These are phyloP conservation scores for Colletotrichum orbiculare DNA, from an alignment of 2,329 filamentous ascomycete genomes.

Conservation along the genomic window DNA sequence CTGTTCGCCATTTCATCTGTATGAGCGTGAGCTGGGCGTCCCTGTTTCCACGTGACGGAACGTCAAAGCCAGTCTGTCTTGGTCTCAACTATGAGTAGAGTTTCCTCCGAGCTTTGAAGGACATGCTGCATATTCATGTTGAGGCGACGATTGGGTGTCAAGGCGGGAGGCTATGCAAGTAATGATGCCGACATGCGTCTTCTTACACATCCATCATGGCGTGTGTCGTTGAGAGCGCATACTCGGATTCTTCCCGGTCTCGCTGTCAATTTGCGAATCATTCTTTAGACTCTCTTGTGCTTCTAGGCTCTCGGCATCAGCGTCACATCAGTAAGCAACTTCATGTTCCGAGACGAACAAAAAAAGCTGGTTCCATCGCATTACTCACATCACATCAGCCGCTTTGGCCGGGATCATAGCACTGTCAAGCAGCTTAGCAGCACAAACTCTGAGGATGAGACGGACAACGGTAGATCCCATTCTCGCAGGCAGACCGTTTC, in stretches of 20 bases:
- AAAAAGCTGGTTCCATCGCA: slow-evolving; percentile 10
- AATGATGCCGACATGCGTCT: too few relatives aligned
- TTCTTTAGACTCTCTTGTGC: not conserved
- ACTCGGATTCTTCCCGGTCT: not conserved
- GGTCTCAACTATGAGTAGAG: slow-evolving; percentile 24
- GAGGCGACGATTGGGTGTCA: slow-evolving; percentile 18
- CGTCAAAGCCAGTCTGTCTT: slow-evolving; percentile 24
- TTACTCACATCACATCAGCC: not conserved
- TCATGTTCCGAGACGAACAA: too few relatives aligned
- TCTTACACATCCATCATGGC: too few relatives aligned
- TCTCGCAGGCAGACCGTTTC: slow-evolving; percentile 22
- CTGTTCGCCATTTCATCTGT: not conserved
- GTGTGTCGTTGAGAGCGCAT: not conserved
- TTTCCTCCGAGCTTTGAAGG: slow-evolving; percentile 16
- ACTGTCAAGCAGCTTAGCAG: slow-evolving; percentile 16
- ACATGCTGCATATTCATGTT: slow-evolving; percentile 14
- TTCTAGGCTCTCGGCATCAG: too few relatives aligned
- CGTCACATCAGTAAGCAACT: too few relatives aligned
- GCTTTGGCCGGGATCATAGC: slow-evolving; percentile 27
- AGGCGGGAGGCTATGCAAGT: not conserved
- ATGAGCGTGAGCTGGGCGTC: not conserved
- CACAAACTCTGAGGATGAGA: slow-evolving; percentile 12
- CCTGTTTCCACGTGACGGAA: slow-evolving; percentile 23
- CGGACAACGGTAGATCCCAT: not conserved
- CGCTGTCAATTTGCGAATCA: not conserved